Conservation (phyloP, 352 stramenopile genomes). For the Pythium grandisporangium region DNA sequence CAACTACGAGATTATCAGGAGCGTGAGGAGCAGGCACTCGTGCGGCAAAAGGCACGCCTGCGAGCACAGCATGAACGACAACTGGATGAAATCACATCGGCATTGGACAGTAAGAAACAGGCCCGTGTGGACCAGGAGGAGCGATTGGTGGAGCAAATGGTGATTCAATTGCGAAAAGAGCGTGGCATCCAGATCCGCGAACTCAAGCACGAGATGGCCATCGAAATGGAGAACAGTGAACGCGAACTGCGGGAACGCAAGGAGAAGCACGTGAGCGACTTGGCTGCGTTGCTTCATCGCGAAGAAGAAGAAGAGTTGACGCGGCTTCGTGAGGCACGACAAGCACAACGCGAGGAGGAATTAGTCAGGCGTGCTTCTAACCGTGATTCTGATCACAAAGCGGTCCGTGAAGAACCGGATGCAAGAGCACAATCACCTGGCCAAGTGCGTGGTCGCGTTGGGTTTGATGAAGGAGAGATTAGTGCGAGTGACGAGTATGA, state of each 20-base stretch:
- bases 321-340: conserved; percentile 7
- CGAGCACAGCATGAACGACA: conserved; percentile 53
- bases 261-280: conserved; percentile 24
- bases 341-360: conserved; percentile 7
- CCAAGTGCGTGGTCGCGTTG: too few relatives aligned
- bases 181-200: conserved; percentile 34
- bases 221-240: conserved; percentile 43
- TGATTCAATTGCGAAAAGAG: conserved; percentile 43
- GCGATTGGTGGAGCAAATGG: conserved; percentile 26
- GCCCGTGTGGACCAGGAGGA: conserved; percentile 58
- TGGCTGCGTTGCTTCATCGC: conserved; percentile 27
- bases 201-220: conserved; percentile 26
- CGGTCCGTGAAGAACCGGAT: not conserved
- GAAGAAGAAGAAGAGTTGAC: conserved; percentile 25
- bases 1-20: conserved; percentile 67
- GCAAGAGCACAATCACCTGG: not conserved
- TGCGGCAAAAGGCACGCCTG: conserved; percentile 52
- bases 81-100: conserved; percentile 46
- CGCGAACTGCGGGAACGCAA: conserved; percentile 35
- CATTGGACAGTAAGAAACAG: conserved; percentile 48
- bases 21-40: conserved; percentile 53
- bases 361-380: too few relatives aligned
- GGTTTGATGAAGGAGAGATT: too few relatives aligned
- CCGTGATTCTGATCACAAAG: too few relatives aligned
- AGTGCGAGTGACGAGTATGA: too few relatives aligned